phyloP scores from a whole-genome alignment of 1,284 basidiomycete genomes.

The Phellopilus nigrolimitatus region DNA sequence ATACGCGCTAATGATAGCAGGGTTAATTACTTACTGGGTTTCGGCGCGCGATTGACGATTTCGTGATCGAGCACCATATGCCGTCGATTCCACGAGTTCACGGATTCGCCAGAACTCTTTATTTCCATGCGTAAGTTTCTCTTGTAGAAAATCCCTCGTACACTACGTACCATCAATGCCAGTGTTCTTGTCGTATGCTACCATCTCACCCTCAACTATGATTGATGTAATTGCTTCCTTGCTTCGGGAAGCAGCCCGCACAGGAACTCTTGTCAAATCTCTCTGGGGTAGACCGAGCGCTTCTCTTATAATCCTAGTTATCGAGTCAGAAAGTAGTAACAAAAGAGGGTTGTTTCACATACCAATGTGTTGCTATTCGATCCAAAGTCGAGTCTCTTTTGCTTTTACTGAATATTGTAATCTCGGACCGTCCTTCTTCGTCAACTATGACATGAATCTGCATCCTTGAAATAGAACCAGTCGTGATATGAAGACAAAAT shows the following conservation, averaged over 20 bases:
- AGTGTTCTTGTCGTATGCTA: conserved; percentile 54
- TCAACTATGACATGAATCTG: conserved; percentile 75
- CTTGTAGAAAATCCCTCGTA: neutral
- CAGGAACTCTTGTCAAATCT: neutral
- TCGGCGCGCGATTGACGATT: no score
- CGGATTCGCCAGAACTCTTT: conserved; percentile 71
- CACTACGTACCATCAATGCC: conserved; percentile 52
- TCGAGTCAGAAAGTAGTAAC: conserved; percentile 14
- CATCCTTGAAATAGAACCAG: conserved; percentile 24
- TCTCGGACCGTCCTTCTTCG: conserved; percentile 35
- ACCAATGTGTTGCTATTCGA: conserved; percentile 64
- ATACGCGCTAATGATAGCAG: no score
- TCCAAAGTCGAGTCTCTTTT: conserved; percentile 75
- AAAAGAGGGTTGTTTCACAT: conserved; percentile 24
- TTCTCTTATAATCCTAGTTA: conserved; percentile 52
- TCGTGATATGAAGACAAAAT: neutral
- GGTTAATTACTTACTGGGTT: no score
- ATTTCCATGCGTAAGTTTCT: neutral
- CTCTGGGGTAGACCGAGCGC: conserved; percentile 47
- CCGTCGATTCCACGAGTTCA: conserved; percentile 46
- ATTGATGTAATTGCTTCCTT: conserved; percentile 36
- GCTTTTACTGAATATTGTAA: conserved; percentile 83
- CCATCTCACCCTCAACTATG: conserved; percentile 86
- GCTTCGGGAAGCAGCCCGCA: conserved; percentile 25
- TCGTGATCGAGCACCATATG: no score